Base-by-base conservation (phyloP, 2,329 filamentous ascomycete species). In the Xylariales sp. region DNA sequence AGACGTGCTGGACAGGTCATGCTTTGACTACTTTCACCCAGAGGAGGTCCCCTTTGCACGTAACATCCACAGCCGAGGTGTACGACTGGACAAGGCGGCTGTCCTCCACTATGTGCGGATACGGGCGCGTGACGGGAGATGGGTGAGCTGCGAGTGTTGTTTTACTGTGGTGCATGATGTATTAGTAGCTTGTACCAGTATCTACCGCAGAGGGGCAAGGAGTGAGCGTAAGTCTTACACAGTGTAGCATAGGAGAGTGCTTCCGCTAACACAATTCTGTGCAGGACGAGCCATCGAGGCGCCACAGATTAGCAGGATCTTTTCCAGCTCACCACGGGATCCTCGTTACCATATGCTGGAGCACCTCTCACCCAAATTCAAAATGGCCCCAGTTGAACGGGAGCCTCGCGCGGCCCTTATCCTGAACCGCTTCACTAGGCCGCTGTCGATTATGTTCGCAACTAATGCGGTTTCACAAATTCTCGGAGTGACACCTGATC, bases 91-190 rank as follows among this genome's bases (percentile, higher is more conserved):
- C 66, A 93, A 89, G 59, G 88, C 88, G 13, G 87, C 88, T 4
- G 85, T 90, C 14, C 70, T 95, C 41, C 82, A 87, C 44, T 94
- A 94, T 65, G 86, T 82, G 44, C 77, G 79, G 24, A 77, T 94
- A 44, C 74, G 72, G 51, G 78, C 84, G 40, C 79, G 74, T 31
- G 67, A 83, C 52, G 85, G 84, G 13, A 67, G 74, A 38, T 94
- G 84, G 81, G 67, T 91, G 27, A 80, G 78, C 45, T 93, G 87
- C 62, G 88, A 95, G 63, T 93, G 87, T 61, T 89, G 88, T 60
- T 95, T 94, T 58, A 93, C 88, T 5, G 73, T 94, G 29, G 88
- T 94, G 29, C 85, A 94, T 59, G 84, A 94, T 71, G 86, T 93
- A 16, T 70, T 95, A 61, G 86, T 94, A 33, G 87, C 86, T 28